Base-by-base conservation (phyloP, 768 basidiomycete species). In the Calocera cornea region DNA sequence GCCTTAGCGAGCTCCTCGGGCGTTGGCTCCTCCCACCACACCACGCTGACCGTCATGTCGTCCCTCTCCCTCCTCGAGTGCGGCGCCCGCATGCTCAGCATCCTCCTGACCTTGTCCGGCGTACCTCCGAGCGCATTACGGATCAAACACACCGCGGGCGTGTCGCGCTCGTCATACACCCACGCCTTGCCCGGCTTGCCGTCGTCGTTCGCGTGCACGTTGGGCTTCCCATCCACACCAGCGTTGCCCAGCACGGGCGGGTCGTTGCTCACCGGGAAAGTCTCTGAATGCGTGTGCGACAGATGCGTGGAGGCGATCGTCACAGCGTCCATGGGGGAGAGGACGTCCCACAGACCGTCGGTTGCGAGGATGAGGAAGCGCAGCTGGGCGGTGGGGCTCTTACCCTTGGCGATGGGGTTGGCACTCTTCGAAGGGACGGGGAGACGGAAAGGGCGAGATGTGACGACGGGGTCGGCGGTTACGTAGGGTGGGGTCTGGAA, bases 401-500 rank as follows among this genome's bases (percentile, higher is more conserved):
- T 65, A 1, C 66, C 65, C 22, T 67, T 64, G 71, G 71, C 67
- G 73, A 73, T 69, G 66, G 69, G 71, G 47, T 71, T 44, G 50
- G 65, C 72, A 38, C 72, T 68, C 12, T 72, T 16, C 11, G 71
- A 7, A 22, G 64, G 63, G 0, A 66, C 34, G 33, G 77, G 68
- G 16, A 80, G 73, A 27, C 82, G 78, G 73, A 88, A 83, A 16
- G 82, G 78, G 68, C 84, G 84, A 71, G 92, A 87, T 1, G 87
- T 89, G 33, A 94, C 85, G 38, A 90, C 91, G 1, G 93, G 93
- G 7, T 81, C 80, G 17, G 93, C 86, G 34, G 83, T 94, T 27
- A 95, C 92, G 76, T 95, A 97, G n/a, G 93, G 93, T 1, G 93
- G 93, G 2, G 94, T 92, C 76, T 87, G 89, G 76, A 90, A 84